These are phyloP conservation scores for Coprinopsis strossmayeri DNA, from an alignment of 768 basidiomycete species.

Conservation along the genomic window DNA sequence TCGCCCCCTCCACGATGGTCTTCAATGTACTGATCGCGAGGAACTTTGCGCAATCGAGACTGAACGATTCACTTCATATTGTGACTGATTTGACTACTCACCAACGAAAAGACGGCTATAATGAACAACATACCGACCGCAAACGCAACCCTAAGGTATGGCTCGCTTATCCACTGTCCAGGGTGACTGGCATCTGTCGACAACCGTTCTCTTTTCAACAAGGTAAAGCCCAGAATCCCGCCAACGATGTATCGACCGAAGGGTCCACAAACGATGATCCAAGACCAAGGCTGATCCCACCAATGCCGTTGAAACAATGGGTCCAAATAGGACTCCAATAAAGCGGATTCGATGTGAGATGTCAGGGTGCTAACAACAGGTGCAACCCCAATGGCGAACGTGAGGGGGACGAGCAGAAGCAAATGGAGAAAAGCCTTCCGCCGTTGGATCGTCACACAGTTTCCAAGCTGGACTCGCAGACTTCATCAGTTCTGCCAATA, in stretches of 20 bases:
- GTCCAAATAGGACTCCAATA: constrained; percentile 22
- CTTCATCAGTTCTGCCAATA: too few species aligned
- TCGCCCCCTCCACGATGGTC: constrained; percentile 26
- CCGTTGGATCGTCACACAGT: constrained; percentile 32
- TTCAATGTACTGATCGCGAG: constrained; percentile 21
- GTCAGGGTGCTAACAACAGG: constrained; percentile 23
- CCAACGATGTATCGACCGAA: constrained; percentile 36
- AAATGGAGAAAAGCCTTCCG: constrained; percentile 31
- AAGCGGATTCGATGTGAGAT: constrained; percentile 22
- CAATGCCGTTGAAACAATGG: constrained; percentile 25
- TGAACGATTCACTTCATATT: neutral
- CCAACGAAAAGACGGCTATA: constrained; percentile 30
- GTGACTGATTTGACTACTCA: constrained; percentile 15
- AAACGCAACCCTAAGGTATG: constrained; percentile 26
- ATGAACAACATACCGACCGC: constrained; percentile 20
- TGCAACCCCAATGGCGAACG: constrained; percentile 21
- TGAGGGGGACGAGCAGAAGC: constrained; percentile 24
- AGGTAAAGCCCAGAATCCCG: constrained; percentile 26
- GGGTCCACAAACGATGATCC: constrained; percentile 37
- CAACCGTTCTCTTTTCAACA: constrained; percentile 17
- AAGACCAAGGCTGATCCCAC: constrained; percentile 40
- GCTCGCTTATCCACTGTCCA: constrained; percentile 27
- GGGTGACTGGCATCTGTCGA: constrained; percentile 13
- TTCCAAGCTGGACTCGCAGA: constrained; percentile 29
- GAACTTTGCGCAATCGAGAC: too few species aligned